Conservation (phyloP, 305 asterid genomes). For the Fraxinus ornus region DNA sequence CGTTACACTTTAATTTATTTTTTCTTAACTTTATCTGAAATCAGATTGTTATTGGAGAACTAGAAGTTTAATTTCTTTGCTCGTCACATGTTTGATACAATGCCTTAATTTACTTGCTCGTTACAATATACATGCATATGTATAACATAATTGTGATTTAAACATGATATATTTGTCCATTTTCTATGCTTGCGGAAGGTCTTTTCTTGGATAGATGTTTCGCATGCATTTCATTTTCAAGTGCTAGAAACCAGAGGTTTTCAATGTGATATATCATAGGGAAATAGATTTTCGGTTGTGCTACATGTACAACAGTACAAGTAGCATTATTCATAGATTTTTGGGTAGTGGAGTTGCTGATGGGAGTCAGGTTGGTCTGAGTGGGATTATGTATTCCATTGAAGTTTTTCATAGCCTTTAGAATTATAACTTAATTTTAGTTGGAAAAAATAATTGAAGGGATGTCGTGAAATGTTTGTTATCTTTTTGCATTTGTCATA, state of each 20-base stretch:
- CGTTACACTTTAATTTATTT: neutral
- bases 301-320: too few relatives aligned
- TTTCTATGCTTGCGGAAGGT: neutral
- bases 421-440: neutral
- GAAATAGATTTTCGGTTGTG: neutral
- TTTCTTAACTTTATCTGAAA: neutral
- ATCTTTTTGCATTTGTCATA: neutral
- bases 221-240: neutral
- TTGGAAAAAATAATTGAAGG: neutral
- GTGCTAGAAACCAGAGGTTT: neutral
- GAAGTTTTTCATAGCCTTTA: neutral
- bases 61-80: neutral
- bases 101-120: slow-evolving; percentile 6
- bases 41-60: neutral
- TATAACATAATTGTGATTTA: neutral
- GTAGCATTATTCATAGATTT: too few relatives aligned
- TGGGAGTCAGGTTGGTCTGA: neutral
- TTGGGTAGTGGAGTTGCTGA: neutral
- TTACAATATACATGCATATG: neutral
- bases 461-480: neutral
- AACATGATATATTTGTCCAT: neutral
- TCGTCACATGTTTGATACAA: slow-evolving; percentile 32
- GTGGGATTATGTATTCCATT: neutral
- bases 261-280: neutral
- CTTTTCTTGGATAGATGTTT: neutral